Evolutionary conservation across 2,329 filamentous ascomycete genomes (phyloP).

Genomic region (Phialophora verrucosa): DNA sequence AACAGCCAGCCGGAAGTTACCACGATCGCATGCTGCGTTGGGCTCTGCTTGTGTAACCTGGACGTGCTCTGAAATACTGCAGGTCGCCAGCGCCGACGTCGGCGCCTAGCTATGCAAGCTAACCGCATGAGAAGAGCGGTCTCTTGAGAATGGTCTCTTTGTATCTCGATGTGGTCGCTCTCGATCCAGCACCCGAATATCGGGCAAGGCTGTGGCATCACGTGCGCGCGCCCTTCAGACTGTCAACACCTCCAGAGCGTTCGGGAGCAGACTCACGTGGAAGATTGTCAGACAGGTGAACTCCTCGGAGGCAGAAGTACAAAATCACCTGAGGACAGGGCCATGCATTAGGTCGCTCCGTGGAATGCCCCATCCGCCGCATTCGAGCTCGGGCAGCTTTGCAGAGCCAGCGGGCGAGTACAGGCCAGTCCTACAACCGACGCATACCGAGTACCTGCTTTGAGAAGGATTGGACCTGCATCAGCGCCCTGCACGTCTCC

Average conservation of each 20-base stretch:
- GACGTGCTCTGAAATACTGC: slow-evolving; percentile 17
- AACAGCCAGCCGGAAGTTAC: background rate
- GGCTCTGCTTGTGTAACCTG: slow-evolving; percentile 12
- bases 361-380: background rate
- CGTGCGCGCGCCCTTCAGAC: background rate
- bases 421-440: background rate
- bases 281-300: background rate
- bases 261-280: background rate
- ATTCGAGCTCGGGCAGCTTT: slow-evolving; percentile 3
- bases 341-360: background rate
- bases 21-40: background rate
- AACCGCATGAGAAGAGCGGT: background rate
- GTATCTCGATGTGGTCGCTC: background rate
- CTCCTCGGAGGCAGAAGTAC: background rate
- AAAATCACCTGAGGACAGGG: background rate
- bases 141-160: background rate
- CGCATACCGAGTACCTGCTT: slow-evolving; percentile 25
- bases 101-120: background rate
- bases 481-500: slow-evolving; percentile 16
- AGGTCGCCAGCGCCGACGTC: background rate
- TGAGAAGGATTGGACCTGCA: slow-evolving; percentile 22
- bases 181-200: background rate
- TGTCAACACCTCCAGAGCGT: background rate
- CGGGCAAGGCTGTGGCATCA: slow-evolving; percentile 10
- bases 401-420: background rate